phyloP scores from a whole-genome alignment of 352 stramenopile genomes.

The Phytophthora foliorum region DNA sequence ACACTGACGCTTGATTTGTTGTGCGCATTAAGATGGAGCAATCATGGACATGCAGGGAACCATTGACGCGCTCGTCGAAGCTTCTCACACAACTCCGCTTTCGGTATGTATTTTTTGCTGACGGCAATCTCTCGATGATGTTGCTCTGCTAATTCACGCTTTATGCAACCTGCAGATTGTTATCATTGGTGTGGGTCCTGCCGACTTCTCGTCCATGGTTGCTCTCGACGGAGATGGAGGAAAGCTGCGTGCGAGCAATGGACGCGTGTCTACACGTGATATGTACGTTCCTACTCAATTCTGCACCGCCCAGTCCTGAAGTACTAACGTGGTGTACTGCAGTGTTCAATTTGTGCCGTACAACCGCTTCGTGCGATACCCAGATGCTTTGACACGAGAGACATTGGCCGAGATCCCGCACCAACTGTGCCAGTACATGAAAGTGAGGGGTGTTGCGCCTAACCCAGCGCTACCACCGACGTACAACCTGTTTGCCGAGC shows the following conservation, averaged over 20 bases:
- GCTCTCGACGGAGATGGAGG: conserved; percentile 68
- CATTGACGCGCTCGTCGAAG: conserved; percentile 66
- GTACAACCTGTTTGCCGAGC: conserved; percentile 57
- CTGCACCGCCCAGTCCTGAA: not conserved
- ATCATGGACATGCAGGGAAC: conserved; percentile 91
- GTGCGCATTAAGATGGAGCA: conserved; percentile 58
- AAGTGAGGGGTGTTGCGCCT: conserved; percentile 61
- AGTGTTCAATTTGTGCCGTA: conserved; percentile 79
- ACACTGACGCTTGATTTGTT: conserved; percentile 1
- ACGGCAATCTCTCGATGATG: not conserved
- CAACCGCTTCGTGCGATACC: conserved; percentile 56
- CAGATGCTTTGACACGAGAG: conserved; percentile 55
- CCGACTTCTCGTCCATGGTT: conserved; percentile 79
- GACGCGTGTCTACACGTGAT: conserved; percentile 54
- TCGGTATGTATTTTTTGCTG: conserved; percentile 39
- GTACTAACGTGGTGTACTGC: conserved; percentile 5
- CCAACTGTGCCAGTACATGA: conserved; percentile 86
- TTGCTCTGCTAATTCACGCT: conserved; percentile 9
- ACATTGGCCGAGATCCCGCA: conserved; percentile 77
- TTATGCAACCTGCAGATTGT: conserved; percentile 57
- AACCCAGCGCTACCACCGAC: conserved; percentile 58
- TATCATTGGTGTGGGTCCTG: conserved; percentile 79
- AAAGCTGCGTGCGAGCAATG: conserved; percentile 54
- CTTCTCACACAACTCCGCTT: conserved; percentile 58
- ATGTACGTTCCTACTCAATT: conserved; percentile 48